These are phyloP conservation scores for Vitis hybrid DNA, from an alignment of 177 flowering plant genomes.

Conservation along the genomic window DNA sequence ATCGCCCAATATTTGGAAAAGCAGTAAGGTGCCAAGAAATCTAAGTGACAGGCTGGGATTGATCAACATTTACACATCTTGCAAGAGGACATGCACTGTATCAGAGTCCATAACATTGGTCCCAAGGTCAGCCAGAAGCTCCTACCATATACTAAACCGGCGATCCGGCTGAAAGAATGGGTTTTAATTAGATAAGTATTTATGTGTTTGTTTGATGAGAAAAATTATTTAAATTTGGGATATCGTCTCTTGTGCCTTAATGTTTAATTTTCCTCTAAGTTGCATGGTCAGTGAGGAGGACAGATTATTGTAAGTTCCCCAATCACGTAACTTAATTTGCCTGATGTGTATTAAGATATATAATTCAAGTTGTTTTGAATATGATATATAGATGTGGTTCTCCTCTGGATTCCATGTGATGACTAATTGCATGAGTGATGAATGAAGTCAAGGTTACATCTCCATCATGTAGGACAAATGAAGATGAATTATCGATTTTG, in stretches of 20 bases:
- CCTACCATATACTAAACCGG: conserved; percentile 17
- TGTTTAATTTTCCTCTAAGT: too few relatives aligned
- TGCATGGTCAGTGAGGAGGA: too few relatives aligned
- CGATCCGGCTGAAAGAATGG: conserved; percentile 10
- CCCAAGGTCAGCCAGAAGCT: conserved; percentile 32
- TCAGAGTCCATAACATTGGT: conserved; percentile 41
- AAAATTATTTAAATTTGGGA: too few relatives aligned
- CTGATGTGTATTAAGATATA: neutral
- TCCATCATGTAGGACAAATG: too few relatives aligned
- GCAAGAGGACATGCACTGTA: conserved; percentile 52
- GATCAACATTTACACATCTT: conserved; percentile 38
- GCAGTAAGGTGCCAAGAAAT: conserved; percentile 24
- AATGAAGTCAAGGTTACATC: too few relatives aligned
- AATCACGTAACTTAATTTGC: too few relatives aligned
- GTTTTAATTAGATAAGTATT: too few relatives aligned
- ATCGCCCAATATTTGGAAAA: conserved; percentile 14
- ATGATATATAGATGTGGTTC: neutral
- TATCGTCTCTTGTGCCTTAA: too few relatives aligned
- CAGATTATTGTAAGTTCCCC: too few relatives aligned
- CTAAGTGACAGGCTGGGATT: conserved; percentile 42
- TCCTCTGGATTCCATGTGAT: neutral
- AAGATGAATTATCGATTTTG: neutral
- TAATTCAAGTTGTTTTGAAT: neutral
- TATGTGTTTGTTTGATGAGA: too few relatives aligned
- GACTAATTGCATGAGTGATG: neutral